Evolutionary conservation across 371 early-diverging fungal genomes (phyloP), one percentile per base, ranked within the genome.

Genomic region (Rhizomucor pusillus): DNA sequence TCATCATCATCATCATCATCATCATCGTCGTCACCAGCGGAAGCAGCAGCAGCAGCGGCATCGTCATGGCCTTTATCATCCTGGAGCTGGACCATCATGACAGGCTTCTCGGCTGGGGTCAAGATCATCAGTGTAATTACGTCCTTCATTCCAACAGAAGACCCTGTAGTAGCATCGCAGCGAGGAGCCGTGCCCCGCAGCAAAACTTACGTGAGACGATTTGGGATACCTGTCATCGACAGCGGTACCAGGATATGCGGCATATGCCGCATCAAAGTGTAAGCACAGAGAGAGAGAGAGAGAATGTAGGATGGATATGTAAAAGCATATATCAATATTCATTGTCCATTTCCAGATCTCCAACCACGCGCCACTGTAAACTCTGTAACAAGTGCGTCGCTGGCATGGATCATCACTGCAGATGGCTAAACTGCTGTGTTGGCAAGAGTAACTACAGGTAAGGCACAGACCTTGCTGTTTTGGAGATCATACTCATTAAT

Each of bases 301-400:
- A 14, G 16, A 34, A 18, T 50, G 14, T 37, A 37, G n/a, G 14
- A 1, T 9, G 13, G 12, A 0, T 2, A 24, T 51, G 41, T 51
- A 47, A 47, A 25, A 25, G 6, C n/a, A 29, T 4, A 24, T 5
- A 10, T 24, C 16, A 44, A 19, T 24, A 22, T 24, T 24, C 24
- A 22, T 14, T 18, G 10, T 19, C 19, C 16, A 14, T 5, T 40
- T 11, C 5, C 43, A 71, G 71, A 34, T 47, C 68, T 35, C 59
- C 56, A 36, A 60, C 57, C 9, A 86, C 88, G 18, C 73, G 85
- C 10, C 89, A 89, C 58, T 89, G 89, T 58, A 84, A 88, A 70
- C 66, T 84, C 34, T 92, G 94, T 75, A 91, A 91, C 77, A 90
- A 90, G 58, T 93, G 94, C 63, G 85, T 93, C 11, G 82, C 68